Conservation (phyloP, 305 asterid species). For the Solanum hybrid region DNA sequence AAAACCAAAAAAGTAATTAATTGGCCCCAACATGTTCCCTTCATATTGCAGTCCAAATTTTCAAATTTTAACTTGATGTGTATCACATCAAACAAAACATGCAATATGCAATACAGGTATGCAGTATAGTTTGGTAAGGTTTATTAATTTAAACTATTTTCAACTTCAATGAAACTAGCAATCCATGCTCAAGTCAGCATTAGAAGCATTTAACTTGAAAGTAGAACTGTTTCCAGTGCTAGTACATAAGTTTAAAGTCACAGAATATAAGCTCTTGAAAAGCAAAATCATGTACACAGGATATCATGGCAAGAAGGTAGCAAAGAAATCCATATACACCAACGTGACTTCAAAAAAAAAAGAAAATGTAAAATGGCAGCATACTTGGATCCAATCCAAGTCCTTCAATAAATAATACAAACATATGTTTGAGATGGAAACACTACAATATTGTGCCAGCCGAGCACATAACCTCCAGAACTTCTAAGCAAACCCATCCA, state of each 20-base stretch:
- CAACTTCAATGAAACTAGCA: not conserved
- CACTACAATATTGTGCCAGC: not conserved
- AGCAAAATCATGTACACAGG: not conserved
- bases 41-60: not conserved
- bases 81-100: not conserved
- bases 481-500: not conserved
- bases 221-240: not conserved
- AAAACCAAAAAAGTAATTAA: not conserved
- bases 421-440: not conserved
- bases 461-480: not conserved
- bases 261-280: not conserved
- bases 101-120: not conserved
- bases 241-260: not conserved
- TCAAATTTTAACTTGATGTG: not conserved
- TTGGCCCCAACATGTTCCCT: not conserved
- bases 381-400: not conserved
- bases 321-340: not conserved
- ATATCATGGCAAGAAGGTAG: not conserved
- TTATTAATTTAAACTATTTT: not conserved
- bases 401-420: not conserved
- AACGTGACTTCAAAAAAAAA: not conserved
- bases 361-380: not conserved
- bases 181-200: not conserved
- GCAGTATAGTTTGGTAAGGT: not conserved
- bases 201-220: not conserved